Evolutionary conservation across 768 basidiomycete genomes (phyloP).

Genomic region (Russula vinacea): DNA sequence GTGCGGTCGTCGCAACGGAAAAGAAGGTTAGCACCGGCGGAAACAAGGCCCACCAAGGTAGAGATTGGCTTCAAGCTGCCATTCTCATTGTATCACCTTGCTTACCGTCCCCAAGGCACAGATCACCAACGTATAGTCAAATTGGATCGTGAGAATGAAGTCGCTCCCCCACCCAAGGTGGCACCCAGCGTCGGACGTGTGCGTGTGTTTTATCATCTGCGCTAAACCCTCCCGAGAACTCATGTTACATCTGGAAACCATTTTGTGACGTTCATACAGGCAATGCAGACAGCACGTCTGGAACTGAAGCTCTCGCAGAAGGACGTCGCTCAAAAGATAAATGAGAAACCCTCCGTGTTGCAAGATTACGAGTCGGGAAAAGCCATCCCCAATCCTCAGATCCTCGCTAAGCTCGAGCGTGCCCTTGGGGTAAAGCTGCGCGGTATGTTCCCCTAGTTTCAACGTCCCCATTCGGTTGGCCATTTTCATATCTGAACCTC

Average conservation of each 20-base stretch:
- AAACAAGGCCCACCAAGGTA: slow-evolving; percentile 79
- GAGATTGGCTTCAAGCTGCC: not conserved
- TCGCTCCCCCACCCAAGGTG: slow-evolving; percentile 86
- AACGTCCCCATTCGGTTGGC: not conserved
- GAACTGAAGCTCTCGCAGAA: slow-evolving; percentile 84
- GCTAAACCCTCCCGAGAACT: not conserved
- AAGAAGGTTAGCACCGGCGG: slow-evolving; percentile 66
- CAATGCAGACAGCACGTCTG: slow-evolving; percentile 76
- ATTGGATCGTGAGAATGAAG: slow-evolving; percentile 92
- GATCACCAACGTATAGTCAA: slow-evolving; percentile 94
- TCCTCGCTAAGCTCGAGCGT: slow-evolving; percentile 87
- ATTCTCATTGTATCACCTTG: slow-evolving; percentile 1
- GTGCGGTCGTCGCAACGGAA: slow-evolving; percentile 77
- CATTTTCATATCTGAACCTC: slow-evolving; percentile 21
- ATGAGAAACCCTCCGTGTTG: slow-evolving; percentile 84
- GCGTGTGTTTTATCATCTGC: slow-evolving; percentile 30
- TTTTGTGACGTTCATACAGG: slow-evolving; percentile 42
- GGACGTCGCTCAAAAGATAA: slow-evolving; percentile 88
- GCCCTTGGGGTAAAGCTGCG: slow-evolving; percentile 83
- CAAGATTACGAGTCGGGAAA: slow-evolving; percentile 88
- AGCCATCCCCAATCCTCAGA: slow-evolving; percentile 82
- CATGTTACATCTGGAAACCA: not conserved
- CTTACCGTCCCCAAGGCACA: slow-evolving; percentile 52
- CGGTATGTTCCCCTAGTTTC: slow-evolving; percentile 48
- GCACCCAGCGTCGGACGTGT: slow-evolving; percentile 69